These are phyloP conservation scores for Helicostylum pulchrum DNA, from an alignment of 192 early-diverging fungal genomes.

Conservation along the genomic window DNA sequence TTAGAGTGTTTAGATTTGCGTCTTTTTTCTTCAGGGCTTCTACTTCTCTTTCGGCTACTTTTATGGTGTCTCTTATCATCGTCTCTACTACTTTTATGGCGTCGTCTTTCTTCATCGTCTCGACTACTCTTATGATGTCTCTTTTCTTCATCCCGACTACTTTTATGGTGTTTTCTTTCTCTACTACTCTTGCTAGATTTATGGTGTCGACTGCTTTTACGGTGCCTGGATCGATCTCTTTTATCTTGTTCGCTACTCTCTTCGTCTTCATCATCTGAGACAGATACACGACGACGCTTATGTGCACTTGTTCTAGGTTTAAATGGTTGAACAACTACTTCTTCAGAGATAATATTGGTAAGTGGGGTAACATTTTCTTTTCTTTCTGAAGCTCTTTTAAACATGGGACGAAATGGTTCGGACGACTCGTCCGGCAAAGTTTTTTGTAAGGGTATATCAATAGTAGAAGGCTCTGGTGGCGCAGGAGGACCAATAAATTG, in stretches of 20 bases:
- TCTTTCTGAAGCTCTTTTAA: slow-evolving; percentile 16
- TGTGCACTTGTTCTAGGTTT: slow-evolving; percentile 3
- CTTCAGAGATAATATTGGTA: slow-evolving; percentile 18
- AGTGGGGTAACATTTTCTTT: neutral
- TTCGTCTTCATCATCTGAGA: slow-evolving; percentile 15
- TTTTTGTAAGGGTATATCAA: slow-evolving; percentile 2
- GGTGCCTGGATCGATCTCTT: neutral
- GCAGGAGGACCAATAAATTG: slow-evolving; percentile 17
- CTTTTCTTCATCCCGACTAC: neutral
- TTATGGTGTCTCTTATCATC: neutral
- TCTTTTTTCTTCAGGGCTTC: neutral
- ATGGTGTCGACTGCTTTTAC: neutral
- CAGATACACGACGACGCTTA: neutral
- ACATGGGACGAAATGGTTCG: slow-evolving; percentile 35
- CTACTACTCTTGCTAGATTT: neutral
- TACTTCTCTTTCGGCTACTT: slow-evolving; percentile 13
- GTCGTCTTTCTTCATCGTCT: neutral
- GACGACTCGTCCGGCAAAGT: neutral
- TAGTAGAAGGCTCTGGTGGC: slow-evolving; percentile 10
- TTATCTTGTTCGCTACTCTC: neutral
- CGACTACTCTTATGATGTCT: slow-evolving; percentile 1
- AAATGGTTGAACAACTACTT: slow-evolving; percentile 27
- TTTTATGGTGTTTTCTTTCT: neutral
- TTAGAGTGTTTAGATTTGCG: neutral
- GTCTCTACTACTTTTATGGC: neutral